A percentile compares a stretch with the other conserved stretches of the same genome.
Evolutionary conservation across 2,329 filamentous ascomycete species (phyloP).

Genomic region (Pseudogymnoascus sp.): DNA sequence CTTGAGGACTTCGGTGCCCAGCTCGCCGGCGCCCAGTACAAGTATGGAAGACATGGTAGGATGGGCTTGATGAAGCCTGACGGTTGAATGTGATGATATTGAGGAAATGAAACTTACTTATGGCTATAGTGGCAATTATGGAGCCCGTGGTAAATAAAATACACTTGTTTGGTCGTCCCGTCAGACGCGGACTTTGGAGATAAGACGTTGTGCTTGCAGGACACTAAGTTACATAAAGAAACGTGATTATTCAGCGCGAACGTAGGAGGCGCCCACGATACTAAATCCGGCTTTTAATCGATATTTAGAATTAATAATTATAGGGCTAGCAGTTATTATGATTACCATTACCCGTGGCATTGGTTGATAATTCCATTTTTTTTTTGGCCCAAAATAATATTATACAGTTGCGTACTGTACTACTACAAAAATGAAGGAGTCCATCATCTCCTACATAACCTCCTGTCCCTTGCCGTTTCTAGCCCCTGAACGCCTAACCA

Average conservation of each 20-base stretch:
- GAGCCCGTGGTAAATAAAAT: not conserved
- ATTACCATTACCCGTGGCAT: not conserved
- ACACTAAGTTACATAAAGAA: not conserved
- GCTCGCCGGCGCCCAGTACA: conserved; percentile 59
- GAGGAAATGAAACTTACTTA: conserved; percentile 1
- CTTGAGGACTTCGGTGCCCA: conserved; percentile 48
- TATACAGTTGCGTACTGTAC: not conserved
- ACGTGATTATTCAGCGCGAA: not conserved
- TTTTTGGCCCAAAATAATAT: not conserved
- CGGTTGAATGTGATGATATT: not conserved
- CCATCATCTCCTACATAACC: conserved; percentile 7
- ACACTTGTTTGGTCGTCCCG: not conserved
- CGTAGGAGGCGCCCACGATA: no score
- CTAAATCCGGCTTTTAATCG: not conserved
- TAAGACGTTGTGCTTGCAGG: not conserved
- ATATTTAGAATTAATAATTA: not conserved
- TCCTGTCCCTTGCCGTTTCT: conserved; percentile 6
- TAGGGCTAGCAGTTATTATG: not conserved
- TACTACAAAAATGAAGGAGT: not conserved
- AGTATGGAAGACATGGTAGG: conserved; percentile 34
- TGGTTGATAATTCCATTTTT: not conserved
- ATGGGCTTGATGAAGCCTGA: not conserved
- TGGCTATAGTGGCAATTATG: not conserved
- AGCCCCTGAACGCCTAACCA: conserved; percentile 4
- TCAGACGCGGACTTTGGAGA: not conserved